Base-by-base conservation (phyloP, 2,329 filamentous ascomycete genomes). In the Aspergillus sp. region DNA sequence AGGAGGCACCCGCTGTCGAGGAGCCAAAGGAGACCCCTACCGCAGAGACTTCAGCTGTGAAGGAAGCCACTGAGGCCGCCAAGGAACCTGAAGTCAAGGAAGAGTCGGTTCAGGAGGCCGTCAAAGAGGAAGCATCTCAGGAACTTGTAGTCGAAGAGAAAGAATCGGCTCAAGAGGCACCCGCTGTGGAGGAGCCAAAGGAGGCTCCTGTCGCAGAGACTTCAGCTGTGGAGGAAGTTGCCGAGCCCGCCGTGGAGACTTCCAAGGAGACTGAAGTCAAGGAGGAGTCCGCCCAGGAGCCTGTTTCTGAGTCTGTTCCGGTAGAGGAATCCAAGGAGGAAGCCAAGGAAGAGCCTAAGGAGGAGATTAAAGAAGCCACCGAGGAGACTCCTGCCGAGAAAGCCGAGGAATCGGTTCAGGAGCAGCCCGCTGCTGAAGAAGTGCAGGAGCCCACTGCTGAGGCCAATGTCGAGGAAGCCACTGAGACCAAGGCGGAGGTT, bases 351-450 rank as follows among this genome's bases (percentile, higher is more conserved):
- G n/a, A 49, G n/a, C 24, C 47, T 30, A 10, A 47, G 14, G 56
- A 59, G 14, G 43, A 57, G 20, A 16, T 50, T 43, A 22, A 22
- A 22, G 22, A 22, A 22, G 22, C 22, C 4, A 44, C 32, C 9
- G 46, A 59, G 32, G 60, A 55, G 44, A 36, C 56, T 13, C 45
- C 45, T 3, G 36, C 36, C n/a, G 47, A 57, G 24, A 50, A 58
- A 46, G 19, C 51, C 19, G 45, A 55, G 24, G 47, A 42, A 24
- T 20, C 36, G 10, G 40, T 38, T 13, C 45, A 53, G 33, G 36
- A 54, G 32, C 26, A 57, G 19, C 7, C 44, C 22, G 36, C 41
- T 20, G 17, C 44, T 24, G 49, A 51, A 33, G 50, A 32, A 10
- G 33, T 38, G 13, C 36, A 50, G 13, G 47, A 49, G 47, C 16